These are phyloP conservation scores for Dimocarpus longan DNA, from an alignment of 345 rosid genomes.

Conservation along the genomic window DNA sequence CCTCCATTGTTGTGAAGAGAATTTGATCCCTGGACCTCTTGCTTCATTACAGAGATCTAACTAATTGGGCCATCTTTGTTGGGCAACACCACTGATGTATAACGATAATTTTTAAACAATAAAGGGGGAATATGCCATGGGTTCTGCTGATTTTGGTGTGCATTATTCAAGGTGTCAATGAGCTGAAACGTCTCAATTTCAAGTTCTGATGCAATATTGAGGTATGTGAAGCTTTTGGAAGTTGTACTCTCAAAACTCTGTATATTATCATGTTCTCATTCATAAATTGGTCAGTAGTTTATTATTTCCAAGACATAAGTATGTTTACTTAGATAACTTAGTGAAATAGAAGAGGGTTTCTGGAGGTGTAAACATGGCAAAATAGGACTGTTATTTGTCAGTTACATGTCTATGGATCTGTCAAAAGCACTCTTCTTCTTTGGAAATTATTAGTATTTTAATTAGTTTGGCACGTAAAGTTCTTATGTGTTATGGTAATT, in stretches of 20 bases:
- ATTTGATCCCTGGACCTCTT: neutral
- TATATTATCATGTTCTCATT: neutral
- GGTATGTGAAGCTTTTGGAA: neutral
- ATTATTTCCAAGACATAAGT: neutral
- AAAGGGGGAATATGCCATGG: neutral
- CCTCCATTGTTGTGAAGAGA: neutral
- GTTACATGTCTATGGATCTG: neutral
- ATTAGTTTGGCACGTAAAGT: no score
- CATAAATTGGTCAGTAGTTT: neutral
- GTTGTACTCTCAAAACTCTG: neutral
- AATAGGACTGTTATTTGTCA: neutral
- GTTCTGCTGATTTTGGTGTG: neutral
- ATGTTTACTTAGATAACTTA: neutral
- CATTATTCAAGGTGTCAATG: neutral
- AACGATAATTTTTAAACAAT: neutral
- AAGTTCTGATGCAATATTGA: neutral
- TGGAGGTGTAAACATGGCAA: slow-evolving; percentile 10
- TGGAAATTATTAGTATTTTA: no score
- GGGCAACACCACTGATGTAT: neutral
- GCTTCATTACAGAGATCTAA: neutral
- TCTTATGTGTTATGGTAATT: neutral
- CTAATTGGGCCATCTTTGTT: no score
- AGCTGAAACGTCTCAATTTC: neutral
- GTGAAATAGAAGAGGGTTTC: neutral
- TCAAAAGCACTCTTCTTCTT: no score